Evolutionary conservation across 805 yeast species (phyloP), one percentile per base, ranked within the genome.

Genomic region (Candida chauliodis): DNA sequence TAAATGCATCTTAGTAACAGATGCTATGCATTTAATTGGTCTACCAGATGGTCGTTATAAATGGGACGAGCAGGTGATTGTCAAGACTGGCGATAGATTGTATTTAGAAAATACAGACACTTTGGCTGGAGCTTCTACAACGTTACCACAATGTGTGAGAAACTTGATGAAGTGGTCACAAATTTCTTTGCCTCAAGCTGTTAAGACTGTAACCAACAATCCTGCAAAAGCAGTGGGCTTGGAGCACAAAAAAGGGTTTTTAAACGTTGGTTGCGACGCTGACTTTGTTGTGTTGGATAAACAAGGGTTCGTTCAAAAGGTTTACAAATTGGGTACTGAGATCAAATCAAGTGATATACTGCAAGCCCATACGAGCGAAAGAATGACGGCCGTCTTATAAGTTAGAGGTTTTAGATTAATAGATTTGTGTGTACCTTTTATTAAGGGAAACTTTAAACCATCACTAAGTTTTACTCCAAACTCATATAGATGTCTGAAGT

Each of bases 41-140:
- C 63, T 75, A 47, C 69, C 73, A 2, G 78, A 76, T 45, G 83
- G 83, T n/a, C 55, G 60, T 16, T 77, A 77, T 51, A 57, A 61
- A 44, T 76, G 81, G 78, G 72, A 63, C 41, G 60, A 63, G 38
- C 75, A 73, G 56, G 53, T 50, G 34, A 68, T 77, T 16, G 70
- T 59, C 23, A 77, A 77, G 52, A 58, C 58, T 15, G 81, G 77
- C n/a, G 52, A 64, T 30, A 53, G 61, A 30, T 59, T 76, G 44
- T 63, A 62, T 37, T 62, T 77, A 45, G 62, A 75, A 51, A 79
- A 77, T 22, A 75, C 81, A 8, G 64, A 69, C 37, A 78, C 80
- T 7, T 71, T 77, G 55, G 83, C 83, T 8, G 83, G 83, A 19
- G 71, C 78, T 14, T 80, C 79, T n/a, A 73, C 81, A 7, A 69